phyloP scores from a whole-genome alignment of 176 grass and related monocot genomes.

The Juncus inflexus region DNA sequence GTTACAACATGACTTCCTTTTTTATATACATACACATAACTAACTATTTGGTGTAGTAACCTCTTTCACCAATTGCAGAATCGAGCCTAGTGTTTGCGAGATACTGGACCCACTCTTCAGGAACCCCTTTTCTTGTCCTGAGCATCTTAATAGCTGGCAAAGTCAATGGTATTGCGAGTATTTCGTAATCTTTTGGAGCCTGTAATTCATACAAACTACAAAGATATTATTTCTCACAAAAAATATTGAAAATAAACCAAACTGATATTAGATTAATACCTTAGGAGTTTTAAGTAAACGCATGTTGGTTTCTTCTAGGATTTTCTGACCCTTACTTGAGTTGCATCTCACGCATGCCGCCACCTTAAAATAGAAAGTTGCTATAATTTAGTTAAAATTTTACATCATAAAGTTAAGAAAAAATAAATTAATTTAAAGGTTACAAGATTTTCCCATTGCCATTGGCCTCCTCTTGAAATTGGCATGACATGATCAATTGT shows the following conservation, averaged over 20 bases:
- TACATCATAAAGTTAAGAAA: not conserved
- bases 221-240: not conserved
- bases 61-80: conserved; percentile 22
- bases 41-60: too few species aligned
- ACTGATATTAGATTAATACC: conserved; percentile 14
- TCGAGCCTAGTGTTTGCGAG: conserved; percentile 43
- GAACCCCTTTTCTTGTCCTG: conserved; percentile 59
- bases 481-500: conserved; percentile 97
- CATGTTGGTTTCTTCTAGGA: conserved; percentile 70
- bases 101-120: conserved; percentile 76
- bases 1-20: conserved; percentile 15
- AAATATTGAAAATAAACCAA: not conserved
- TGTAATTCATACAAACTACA: conserved; percentile 32
- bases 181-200: conserved; percentile 73
- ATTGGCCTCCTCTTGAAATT: conserved; percentile 70
- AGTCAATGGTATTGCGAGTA: conserved; percentile 70
- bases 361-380: conserved; percentile 40
- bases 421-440: not conserved
- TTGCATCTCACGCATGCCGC: conserved; percentile 85
- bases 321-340: conserved; percentile 86
- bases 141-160: conserved; percentile 56
- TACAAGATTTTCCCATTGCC: conserved; percentile 98
- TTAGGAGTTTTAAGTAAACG: conserved; percentile 65
- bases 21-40: too few species aligned
- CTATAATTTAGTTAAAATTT: not conserved